Conservation (phyloP, 2,329 filamentous ascomycete species). For the Colletotrichum costaricense region DNA sequence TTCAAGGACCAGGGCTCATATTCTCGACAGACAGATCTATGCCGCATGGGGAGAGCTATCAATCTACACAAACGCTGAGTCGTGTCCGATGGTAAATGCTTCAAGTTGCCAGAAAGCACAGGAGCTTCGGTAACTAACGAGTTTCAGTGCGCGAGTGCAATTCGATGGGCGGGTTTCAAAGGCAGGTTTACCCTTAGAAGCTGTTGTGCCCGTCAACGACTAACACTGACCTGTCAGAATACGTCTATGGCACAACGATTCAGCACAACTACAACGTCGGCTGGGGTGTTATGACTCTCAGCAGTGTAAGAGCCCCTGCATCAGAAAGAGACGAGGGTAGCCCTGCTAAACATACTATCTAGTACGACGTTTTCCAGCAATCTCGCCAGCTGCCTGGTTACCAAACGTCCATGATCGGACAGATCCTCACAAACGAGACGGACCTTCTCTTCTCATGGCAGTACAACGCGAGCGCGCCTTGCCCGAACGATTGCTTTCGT, state of each 20-base stretch:
- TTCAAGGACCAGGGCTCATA: accelerated
- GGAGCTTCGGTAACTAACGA: background rate
- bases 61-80: constrained; percentile 68
- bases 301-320: background rate
- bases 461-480: constrained; percentile 47
- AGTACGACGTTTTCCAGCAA: constrained; percentile 57
- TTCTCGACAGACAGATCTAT: constrained; percentile 44
- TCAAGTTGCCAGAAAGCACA: background rate
- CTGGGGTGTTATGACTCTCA: constrained; percentile 25
- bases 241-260: constrained; percentile 64
- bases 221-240: constrained; percentile 48
- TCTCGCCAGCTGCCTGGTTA: constrained; percentile 46
- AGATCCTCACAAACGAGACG: constrained; percentile 63
- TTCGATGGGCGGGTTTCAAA: constrained; percentile 65
- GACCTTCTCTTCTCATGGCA: constrained; percentile 66
- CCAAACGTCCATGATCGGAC: constrained; percentile 53
- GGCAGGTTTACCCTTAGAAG: background rate
- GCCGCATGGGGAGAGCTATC: constrained; percentile 57
- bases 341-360: constrained; percentile 44
- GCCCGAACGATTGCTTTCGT: constrained; percentile 30
- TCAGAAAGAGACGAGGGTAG: accelerated
- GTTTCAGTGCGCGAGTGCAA: constrained; percentile 60
- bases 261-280: constrained; percentile 49
- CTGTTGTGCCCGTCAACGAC: background rate
- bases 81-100: constrained; percentile 58